These are phyloP conservation scores for Hericium alpestre DNA, from an alignment of 768 basidiomycete genomes.

Conservation along the genomic window DNA sequence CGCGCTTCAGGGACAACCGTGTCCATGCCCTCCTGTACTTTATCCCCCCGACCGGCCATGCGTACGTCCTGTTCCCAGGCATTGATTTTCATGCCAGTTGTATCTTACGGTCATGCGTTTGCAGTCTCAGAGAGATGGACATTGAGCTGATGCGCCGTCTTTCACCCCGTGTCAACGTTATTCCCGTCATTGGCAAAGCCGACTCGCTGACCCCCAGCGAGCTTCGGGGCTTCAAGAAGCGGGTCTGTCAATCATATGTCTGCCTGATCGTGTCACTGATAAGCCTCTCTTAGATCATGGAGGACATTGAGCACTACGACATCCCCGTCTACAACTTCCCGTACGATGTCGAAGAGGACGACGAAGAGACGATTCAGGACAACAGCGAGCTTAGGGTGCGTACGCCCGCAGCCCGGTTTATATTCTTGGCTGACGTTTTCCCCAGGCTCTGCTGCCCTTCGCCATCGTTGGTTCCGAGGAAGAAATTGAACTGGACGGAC, in stretches of 20 bases:
- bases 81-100: not conserved
- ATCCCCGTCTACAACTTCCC: constrained; percentile 99
- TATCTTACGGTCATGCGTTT: constrained; percentile 3
- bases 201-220: constrained; percentile 91
- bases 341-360: constrained; percentile 97
- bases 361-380: constrained; percentile 96
- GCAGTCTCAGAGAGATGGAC: constrained; percentile 90
- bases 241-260: constrained; percentile 34
- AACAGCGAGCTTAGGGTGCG: constrained; percentile 88
- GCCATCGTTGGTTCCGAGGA: constrained; percentile 97
- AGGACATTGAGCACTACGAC: constrained; percentile 96
- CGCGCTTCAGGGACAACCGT: constrained; percentile 96
- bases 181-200: constrained; percentile 94
- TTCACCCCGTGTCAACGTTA: constrained; percentile 96
- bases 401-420: not conserved
- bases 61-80: constrained; percentile 43
- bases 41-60: constrained; percentile 95
- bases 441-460: constrained; percentile 83
- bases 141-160: constrained; percentile 98
- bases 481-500: constrained; percentile 87
- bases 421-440: not conserved
- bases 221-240: constrained; percentile 90
- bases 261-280: constrained; percentile 1
- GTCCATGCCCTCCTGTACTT: constrained; percentile 96
- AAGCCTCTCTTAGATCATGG: constrained; percentile 67